A percentile compares a stretch with the other conserved stretches of the same genome.
phyloP scores from a whole-genome alignment of 768 basidiomycete species.

The Mycena metata region DNA sequence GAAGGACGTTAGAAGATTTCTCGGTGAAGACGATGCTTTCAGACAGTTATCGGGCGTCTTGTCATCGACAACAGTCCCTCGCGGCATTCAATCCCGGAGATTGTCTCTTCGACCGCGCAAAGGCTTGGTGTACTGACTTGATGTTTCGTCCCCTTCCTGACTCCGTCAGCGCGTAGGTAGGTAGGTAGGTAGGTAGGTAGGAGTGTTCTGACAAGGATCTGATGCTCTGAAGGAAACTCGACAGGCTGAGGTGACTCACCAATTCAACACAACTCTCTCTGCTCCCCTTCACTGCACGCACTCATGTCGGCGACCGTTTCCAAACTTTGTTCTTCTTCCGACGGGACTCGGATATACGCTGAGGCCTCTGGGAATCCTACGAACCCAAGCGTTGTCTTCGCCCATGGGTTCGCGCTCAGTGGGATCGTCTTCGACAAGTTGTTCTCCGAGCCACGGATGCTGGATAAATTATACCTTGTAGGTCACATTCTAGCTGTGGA shows the following conservation, averaged over 20 bases:
- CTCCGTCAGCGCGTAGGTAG: too few species aligned
- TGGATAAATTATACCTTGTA: slow-evolving; percentile 36
- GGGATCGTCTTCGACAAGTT: slow-evolving; percentile 47
- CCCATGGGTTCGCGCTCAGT: slow-evolving; percentile 50
- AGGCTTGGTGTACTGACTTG: slow-evolving; percentile 69
- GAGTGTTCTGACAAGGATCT: too few species aligned
- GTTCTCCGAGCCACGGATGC: slow-evolving; percentile 41
- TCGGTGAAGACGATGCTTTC: slow-evolving; percentile 62
- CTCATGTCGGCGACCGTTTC: neutral
- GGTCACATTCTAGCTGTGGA: neutral
- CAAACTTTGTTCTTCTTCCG: slow-evolving; percentile 43
- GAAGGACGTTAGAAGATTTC: too few species aligned
- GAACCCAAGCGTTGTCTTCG: slow-evolving; percentile 51
- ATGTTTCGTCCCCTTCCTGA: slow-evolving; percentile 66
- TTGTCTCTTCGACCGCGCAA: slow-evolving; percentile 68
- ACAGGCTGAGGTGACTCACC: too few species aligned
- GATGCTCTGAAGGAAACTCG: too few species aligned
- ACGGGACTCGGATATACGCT: slow-evolving; percentile 51
- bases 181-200: too few species aligned
- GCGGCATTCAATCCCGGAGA: slow-evolving; percentile 71
- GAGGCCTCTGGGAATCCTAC: slow-evolving; percentile 48
- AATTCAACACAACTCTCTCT: too few species aligned
- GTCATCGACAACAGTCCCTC: slow-evolving; percentile 65
- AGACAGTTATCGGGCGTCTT: slow-evolving; percentile 60
- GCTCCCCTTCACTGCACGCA: too few species aligned